Evolutionary conservation across 2,329 filamentous ascomycete species (phyloP).

Genomic region (Metarhizium anisopliae): DNA sequence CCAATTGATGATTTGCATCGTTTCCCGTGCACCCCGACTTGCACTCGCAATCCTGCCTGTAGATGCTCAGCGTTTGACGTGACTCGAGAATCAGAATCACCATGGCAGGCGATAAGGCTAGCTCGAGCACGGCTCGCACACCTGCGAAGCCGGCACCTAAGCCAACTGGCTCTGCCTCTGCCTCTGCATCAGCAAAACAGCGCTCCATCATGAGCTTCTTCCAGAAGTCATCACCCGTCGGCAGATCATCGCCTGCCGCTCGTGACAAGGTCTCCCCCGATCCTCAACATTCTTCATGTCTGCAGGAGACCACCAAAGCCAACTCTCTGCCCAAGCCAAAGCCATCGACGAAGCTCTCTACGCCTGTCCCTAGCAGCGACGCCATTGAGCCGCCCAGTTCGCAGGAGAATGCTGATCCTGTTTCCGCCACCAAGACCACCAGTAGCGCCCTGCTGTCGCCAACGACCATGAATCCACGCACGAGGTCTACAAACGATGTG

Average conservation of each 20-base stretch:
- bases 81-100: not conserved
- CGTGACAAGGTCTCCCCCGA: conserved; percentile 23
- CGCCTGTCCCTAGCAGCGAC: conserved; percentile 77
- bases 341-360: conserved; percentile 40
- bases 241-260: conserved; percentile 22
- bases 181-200: conserved; percentile 28
- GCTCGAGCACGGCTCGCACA: conserved; percentile 3
- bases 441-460: too few relatives aligned
- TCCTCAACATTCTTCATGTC: conserved; percentile 22
- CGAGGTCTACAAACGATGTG: conserved; percentile 7
- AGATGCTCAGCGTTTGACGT: not conserved
- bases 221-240: conserved; percentile 29
- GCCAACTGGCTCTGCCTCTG: conserved; percentile 3
- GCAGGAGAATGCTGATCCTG: conserved; percentile 51
- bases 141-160: conserved; percentile 4
- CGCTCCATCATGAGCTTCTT: conserved; percentile 36
- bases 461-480: conserved; percentile 18
- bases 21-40: not conserved
- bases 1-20: not conserved
- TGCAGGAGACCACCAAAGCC: conserved; percentile 33
- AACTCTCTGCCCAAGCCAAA: conserved; percentile 28
- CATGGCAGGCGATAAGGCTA: conserved; percentile 6
- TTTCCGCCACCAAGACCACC: conserved; percentile 40
- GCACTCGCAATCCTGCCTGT: not conserved
- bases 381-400: conserved; percentile 57